A percentile compares a stretch with the other conserved stretches of the same genome.
Conservation (phyloP, 2,329 filamentous ascomycete species). For the Aspergillus versicolor region DNA sequence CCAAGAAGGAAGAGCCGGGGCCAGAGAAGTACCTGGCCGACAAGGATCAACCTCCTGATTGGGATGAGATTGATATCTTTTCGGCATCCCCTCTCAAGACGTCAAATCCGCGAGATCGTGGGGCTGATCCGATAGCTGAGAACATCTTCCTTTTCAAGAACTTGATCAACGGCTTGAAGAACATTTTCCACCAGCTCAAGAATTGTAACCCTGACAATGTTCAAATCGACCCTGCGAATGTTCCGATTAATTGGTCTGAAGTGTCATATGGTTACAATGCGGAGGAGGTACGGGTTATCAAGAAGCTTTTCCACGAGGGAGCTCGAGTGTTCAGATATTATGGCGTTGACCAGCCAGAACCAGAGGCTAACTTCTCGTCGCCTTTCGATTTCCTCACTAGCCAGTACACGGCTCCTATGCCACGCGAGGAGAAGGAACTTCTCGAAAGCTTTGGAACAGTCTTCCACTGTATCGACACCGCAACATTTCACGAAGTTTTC, state of each 20-base stretch:
- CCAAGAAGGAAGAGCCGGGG: conserved; percentile 66
- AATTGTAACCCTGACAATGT: conserved; percentile 74
- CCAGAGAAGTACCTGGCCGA: conserved; percentile 83
- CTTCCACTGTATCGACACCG: conserved; percentile 97
- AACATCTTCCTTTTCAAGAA: conserved; percentile 99
- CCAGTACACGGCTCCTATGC: conserved; percentile 90
- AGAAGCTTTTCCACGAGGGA: conserved; percentile 95
- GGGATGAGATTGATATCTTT: conserved; percentile 98
- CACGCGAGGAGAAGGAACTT: conserved; percentile 94
- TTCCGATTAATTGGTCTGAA: conserved; percentile 88
- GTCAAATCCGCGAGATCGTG: conserved; percentile 83
- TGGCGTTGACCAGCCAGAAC: conserved; percentile 75
- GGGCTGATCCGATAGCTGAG: conserved; percentile 85
- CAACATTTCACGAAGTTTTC: conserved; percentile 98
- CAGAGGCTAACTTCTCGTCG: conserved; percentile 72
- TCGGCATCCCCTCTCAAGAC: conserved; percentile 94
- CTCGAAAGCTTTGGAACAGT: conserved; percentile 97
- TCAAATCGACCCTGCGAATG: conserved; percentile 71
- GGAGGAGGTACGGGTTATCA: conserved; percentile 93
- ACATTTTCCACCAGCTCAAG: conserved; percentile 91
- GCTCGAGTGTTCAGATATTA: conserved; percentile 97
- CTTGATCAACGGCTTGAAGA: conserved; percentile 91
- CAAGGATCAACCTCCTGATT: conserved; percentile 77
- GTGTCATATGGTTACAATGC: conserved; percentile 95
- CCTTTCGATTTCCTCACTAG: conserved; percentile 91